Evolutionary conservation across 805 yeast species (phyloP), one percentile per base, ranked within the genome.

Genomic region (Candida pseudofarinosa): DNA sequence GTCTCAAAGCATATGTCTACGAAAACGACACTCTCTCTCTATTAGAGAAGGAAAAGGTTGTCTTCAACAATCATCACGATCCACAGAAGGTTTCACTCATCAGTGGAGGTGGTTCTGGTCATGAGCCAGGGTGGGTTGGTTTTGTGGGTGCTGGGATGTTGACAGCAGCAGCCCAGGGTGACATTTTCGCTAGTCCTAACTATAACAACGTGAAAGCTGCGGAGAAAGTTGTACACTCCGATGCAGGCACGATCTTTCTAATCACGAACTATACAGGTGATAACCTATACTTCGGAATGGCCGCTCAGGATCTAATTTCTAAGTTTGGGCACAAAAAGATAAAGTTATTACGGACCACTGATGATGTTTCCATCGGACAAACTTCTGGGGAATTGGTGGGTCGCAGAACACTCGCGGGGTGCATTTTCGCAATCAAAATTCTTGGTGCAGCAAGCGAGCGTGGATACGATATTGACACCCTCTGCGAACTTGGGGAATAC

Each of bases 51-150:
- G 73, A 69, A 46, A 60, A 67, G 39, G 72, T 71, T 19, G 41
- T 71, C 4, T 70, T 52, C 57, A 58, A 68, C 50, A 60, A 60
- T 43, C 43, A 55, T 23, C 53, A 51, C 38, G 59, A 59, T 40
- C 33, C 43, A 1, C 31, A 40, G 1, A 56, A 55, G 23, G 69
- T 67, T 10, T 48, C 68, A 0, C 46, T 68, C 19, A 65, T 68
- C 32, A 54, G 63, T 43, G 73, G 73, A 12, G 73, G 73, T 16
- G 74, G 74, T 3, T 67, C 73, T 6, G 73, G 73, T 14, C 73
- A 68, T 45, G 73, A 68, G 44, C 73, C 73, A 4, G 71, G 71
- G 1, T 64, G 64, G 62, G 56, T 61, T 41, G 73, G 73, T 0
- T 56, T 67, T 37, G 72, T 68, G 13, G 64, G 69, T 13, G 46